These are phyloP conservation scores for Arabidopsis arenosa DNA, from an alignment of 345 rosid species.

Conservation along the genomic window DNA sequence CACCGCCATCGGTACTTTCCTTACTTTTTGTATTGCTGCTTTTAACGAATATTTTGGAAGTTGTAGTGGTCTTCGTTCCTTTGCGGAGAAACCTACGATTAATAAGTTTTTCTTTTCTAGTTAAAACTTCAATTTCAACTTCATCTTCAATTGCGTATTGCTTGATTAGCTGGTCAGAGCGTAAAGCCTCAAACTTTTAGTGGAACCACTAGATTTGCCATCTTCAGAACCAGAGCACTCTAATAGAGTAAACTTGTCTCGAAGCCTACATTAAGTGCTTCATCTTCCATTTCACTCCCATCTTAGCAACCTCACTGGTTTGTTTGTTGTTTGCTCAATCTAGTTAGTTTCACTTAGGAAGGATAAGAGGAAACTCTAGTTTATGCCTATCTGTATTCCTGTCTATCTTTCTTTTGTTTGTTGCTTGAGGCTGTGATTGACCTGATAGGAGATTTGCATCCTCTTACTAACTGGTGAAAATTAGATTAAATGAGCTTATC, in stretches of 20 bases:
- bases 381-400: conserved; percentile 3
- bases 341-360: not conserved
- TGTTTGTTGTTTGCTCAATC: not conserved
- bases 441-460: not conserved
- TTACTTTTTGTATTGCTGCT: not conserved
- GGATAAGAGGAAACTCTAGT: not conserved
- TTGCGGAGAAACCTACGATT: not conserved
- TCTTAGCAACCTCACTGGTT: not conserved
- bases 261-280: not conserved
- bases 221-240: conserved; percentile 11
- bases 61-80: not conserved
- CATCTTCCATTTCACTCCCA: conserved; percentile 6
- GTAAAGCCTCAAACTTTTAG: not conserved
- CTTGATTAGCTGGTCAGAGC: not conserved
- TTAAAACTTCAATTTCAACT: not conserved
- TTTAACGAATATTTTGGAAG: not conserved
- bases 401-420: conserved; percentile 8
- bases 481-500: not conserved
- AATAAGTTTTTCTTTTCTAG: not conserved
- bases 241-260: not conserved
- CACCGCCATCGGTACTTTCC: conserved; percentile 62
- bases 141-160: conserved; percentile 9
- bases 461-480: conserved; percentile 3
- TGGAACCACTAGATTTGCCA: not conserved
- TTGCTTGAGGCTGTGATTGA: conserved; percentile 14